Evolutionary conservation across 78 protist genomes (phyloP).

Genomic region (Cavenderia fasciculata): DNA sequence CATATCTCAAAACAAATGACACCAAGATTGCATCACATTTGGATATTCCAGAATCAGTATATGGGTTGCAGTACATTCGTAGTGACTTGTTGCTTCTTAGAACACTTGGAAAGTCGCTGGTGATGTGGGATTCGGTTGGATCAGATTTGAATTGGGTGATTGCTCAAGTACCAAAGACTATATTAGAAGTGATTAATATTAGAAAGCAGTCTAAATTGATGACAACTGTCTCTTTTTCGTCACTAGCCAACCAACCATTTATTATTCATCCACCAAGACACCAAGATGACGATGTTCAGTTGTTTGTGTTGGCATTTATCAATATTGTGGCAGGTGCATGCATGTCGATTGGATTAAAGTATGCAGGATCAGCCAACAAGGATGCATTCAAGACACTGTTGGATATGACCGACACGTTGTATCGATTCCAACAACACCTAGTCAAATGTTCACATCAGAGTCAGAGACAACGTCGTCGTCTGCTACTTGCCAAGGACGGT

Average conservation of each 20-base stretch:
- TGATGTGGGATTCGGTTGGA: conserved; percentile 48
- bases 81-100: conserved; percentile 87
- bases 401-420: background rate
- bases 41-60: conserved; percentile 82
- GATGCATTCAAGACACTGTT: background rate
- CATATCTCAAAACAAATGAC: conserved; percentile 84
- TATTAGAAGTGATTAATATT: too few species aligned
- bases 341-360: conserved; percentile 83
- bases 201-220: background rate
- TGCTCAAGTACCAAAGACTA: conserved; percentile 25
- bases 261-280: background rate
- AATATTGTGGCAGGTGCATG: conserved; percentile 88
- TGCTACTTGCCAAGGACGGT: too few species aligned
- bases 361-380: conserved; percentile 33
- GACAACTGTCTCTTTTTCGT: too few species aligned
- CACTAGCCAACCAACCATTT: background rate
- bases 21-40: conserved; percentile 64
- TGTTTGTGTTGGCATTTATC: conserved; percentile 14
- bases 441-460: too few species aligned
- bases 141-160: conserved; percentile 66
- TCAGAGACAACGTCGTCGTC: background rate
- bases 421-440: background rate
- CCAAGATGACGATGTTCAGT: conserved; percentile 22
- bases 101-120: conserved; percentile 68
- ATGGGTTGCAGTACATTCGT: conserved; percentile 80